These are phyloP conservation scores for Tetrapisispora arboricola DNA, from an alignment of 805 yeast species.

Conservation along the genomic window DNA sequence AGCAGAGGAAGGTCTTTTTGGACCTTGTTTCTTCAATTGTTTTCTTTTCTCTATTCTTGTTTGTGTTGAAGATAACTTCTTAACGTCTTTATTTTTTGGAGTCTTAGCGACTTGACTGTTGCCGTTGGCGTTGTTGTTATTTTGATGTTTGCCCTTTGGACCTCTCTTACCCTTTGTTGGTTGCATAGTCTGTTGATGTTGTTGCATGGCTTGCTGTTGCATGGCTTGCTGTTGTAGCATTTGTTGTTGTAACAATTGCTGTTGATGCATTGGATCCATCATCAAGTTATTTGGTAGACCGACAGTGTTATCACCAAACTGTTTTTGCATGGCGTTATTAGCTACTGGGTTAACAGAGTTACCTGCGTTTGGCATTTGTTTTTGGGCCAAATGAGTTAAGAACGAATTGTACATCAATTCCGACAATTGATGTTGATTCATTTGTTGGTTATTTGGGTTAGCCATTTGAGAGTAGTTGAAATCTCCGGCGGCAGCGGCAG, in stretches of 20 bases:
- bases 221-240: conserved; percentile 1
- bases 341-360: conserved; percentile 9
- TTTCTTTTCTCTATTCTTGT: conserved; percentile 30
- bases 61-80: conserved; percentile 28
- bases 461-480: conserved; percentile 11
- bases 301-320: conserved; percentile 1
- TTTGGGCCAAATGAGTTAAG: conserved; percentile 26
- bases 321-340: background rate
- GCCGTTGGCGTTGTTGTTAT: conserved; percentile 1
- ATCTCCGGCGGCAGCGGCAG: conserved; percentile 11
- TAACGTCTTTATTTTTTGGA: conserved; percentile 13
- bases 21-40: conserved; percentile 28
- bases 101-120: background rate
- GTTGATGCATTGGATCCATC: conserved; percentile 16
- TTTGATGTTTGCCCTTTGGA: conserved; percentile 3
- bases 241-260: conserved; percentile 3
- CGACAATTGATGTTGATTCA: conserved; percentile 23
- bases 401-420: conserved; percentile 29
- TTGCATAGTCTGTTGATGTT: conserved; percentile 5
- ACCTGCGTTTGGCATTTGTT: conserved; percentile 14
- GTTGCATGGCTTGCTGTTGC: conserved; percentile 7
- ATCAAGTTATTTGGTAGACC: conserved; percentile 1
- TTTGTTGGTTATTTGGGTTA: conserved; percentile 10
- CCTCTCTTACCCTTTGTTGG: background rate
- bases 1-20: conserved; percentile 32